Conservation (phyloP, 768 basidiomycete species). For the Panus rudis region DNA sequence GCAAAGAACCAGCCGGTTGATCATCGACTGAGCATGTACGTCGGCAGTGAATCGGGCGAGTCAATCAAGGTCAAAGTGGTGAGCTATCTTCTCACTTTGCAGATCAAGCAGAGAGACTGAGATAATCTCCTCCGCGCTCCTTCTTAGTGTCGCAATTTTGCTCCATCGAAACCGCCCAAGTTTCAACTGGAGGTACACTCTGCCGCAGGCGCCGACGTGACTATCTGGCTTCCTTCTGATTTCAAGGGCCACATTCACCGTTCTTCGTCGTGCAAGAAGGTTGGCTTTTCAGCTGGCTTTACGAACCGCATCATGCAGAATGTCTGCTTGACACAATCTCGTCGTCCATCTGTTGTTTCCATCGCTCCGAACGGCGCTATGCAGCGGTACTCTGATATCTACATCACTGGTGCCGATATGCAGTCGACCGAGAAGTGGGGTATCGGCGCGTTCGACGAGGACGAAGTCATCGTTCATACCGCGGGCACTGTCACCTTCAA, state of each 20-base stretch:
- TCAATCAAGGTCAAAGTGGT: conserved; percentile 67
- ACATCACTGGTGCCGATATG: conserved; percentile 15
- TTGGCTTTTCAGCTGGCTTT: conserved; percentile 63
- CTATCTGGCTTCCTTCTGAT: conserved; percentile 73
- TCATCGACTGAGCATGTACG: conserved; percentile 66
- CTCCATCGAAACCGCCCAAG: conserved; percentile 22
- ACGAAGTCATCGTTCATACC: conserved; percentile 57
- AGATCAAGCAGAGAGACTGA: conserved; percentile 28
- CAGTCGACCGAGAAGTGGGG: conserved; percentile 15
- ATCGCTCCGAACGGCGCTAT: conserved; percentile 9
- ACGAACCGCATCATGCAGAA: conserved; percentile 49
- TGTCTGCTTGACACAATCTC: conserved; percentile 23
- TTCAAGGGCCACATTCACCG: conserved; percentile 61
- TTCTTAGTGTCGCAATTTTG: conserved; percentile 22
- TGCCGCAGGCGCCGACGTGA: conserved; percentile 52
- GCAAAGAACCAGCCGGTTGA: conserved; percentile 65
- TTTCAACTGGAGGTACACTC: conserved; percentile 57
- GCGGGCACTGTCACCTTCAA: conserved; percentile 56
- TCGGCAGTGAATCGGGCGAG: conserved; percentile 43
- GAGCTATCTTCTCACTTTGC: conserved; percentile 25
- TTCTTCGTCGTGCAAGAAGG: conserved; percentile 32
- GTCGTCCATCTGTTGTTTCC: conserved; percentile 21
- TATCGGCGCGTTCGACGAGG: conserved; percentile 22
- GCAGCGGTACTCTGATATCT: conserved; percentile 16
- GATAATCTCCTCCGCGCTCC: conserved; percentile 4